Conservation (phyloP, 2,329 filamentous ascomycete genomes). For the Teratosphaeria destructans region DNA sequence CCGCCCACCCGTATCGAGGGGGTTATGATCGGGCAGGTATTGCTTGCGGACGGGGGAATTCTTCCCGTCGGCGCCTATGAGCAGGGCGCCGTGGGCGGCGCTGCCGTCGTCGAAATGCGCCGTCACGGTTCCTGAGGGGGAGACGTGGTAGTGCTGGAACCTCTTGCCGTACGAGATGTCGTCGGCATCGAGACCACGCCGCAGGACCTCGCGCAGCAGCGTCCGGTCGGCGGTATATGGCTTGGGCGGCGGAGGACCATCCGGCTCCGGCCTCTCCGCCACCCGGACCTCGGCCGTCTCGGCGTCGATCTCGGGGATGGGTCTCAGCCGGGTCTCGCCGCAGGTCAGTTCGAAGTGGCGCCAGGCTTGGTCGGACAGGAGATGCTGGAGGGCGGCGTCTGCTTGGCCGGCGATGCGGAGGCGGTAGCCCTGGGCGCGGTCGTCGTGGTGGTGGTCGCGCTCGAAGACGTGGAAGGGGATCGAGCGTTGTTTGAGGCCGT, state of each 20-base stretch:
- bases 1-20: slow-evolving; percentile 11
- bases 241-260: background rate
- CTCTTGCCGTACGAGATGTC: slow-evolving; percentile 10
- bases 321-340: slow-evolving; percentile 1
- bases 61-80: slow-evolving; percentile 17
- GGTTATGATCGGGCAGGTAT: slow-evolving; percentile 9
- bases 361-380: slow-evolving; percentile 1
- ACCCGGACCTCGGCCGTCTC: slow-evolving; percentile 1
- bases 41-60: slow-evolving; percentile 14
- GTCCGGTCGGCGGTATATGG: slow-evolving; percentile 10
- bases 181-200: slow-evolving; percentile 6
- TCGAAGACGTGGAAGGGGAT: slow-evolving; percentile 17
- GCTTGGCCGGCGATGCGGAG: slow-evolving; percentile 9
- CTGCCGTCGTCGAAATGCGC: slow-evolving; percentile 10
- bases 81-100: slow-evolving; percentile 5
- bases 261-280: background rate
- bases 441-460: slow-evolving; percentile 6
- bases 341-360: slow-evolving; percentile 3
- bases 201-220: slow-evolving; percentile 10
- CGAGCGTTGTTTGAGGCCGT: slow-evolving; percentile 15
- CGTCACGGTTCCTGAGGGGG: slow-evolving; percentile 3
- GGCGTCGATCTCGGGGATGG: slow-evolving; percentile 7
- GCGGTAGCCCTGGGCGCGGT: slow-evolving; percentile 14
- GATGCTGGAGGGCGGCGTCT: slow-evolving; percentile 6
- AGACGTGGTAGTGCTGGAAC: slow-evolving; percentile 6